Percentiles rank a stretch among this genome's conserved stretches.
phyloP scores from a whole-genome alignment of 305 asterid genomes.

The Fraxinus nigra region DNA sequence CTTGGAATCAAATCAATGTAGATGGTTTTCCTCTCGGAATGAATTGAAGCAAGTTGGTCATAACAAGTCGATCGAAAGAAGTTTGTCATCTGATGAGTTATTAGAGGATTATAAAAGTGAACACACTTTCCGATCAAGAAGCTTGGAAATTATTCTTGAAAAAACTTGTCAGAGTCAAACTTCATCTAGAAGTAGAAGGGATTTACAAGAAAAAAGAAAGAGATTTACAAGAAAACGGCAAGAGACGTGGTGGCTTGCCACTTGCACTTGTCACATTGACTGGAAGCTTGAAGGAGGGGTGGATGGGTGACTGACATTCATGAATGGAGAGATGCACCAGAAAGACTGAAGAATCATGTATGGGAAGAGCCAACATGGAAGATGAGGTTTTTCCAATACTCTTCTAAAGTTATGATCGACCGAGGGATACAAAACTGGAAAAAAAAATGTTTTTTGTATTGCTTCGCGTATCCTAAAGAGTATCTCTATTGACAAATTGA shows the following conservation, averaged over 20 bases:
- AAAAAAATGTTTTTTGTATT: not conserved
- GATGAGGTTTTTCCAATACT: constrained; percentile 7
- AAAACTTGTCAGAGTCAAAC: not conserved
- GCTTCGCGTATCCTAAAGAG: not conserved
- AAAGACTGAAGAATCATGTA: not conserved
- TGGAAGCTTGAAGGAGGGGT: constrained; percentile 18
- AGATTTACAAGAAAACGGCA: not conserved
- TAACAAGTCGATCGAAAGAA: no score
- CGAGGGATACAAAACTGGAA: not conserved
- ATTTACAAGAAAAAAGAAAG: not conserved
- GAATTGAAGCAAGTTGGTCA: not conserved
- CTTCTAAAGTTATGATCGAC: constrained; percentile 7
- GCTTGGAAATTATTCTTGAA: no score
- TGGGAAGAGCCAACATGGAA: constrained; percentile 1
- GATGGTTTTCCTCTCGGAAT: not conserved
- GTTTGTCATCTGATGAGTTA: no score
- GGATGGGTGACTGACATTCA: constrained; percentile 1
- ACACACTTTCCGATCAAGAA: no score
- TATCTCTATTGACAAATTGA: constrained; percentile 1
- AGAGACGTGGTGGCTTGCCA: constrained; percentile 17
- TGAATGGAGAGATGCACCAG: constrained; percentile 16
- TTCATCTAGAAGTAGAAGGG: not conserved
- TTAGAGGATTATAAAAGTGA: no score
- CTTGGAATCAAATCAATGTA: not conserved
- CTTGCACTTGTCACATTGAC: constrained; percentile 12